Percentiles rank a stretch among this genome's conserved stretches.
Evolutionary conservation across 306 rosid species (phyloP).

Genomic region (Castanea mollissima): DNA sequence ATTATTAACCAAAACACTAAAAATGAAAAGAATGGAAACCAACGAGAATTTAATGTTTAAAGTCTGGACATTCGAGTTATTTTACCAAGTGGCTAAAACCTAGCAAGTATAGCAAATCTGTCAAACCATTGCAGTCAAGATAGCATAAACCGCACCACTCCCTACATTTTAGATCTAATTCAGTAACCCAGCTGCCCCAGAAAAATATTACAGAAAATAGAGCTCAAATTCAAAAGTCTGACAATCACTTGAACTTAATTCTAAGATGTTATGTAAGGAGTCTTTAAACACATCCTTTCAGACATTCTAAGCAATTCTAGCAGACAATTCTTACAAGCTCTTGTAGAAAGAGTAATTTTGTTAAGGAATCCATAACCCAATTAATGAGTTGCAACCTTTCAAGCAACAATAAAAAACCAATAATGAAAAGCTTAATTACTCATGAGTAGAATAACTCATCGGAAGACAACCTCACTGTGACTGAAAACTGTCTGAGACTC

Average conservation of each 20-base stretch:
- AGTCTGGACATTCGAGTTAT: no score
- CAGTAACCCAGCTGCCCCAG: no score
- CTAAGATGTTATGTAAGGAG: background rate
- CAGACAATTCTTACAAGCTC: background rate
- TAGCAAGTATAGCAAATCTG: no score
- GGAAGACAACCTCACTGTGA: background rate
- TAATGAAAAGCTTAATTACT: background rate
- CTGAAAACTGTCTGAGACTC: conserved; percentile 2
- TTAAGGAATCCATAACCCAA: background rate
- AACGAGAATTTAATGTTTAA: no score
- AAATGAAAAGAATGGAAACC: no score
- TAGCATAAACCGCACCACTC: no score
- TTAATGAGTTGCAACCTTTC: background rate
- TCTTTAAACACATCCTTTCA: background rate
- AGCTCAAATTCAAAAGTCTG: no score
- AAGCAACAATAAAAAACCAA: background rate
- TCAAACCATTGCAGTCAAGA: no score
- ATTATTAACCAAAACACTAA: no score
- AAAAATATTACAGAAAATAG: no score
- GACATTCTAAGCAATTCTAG: background rate
- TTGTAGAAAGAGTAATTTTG: background rate
- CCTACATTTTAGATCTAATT: no score
- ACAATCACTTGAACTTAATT: background rate
- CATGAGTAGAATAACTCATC: background rate
- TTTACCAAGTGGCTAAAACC: no score